These are phyloP conservation scores for Phaffia australis DNA, from an alignment of 768 basidiomycete species.

Conservation along the genomic window DNA sequence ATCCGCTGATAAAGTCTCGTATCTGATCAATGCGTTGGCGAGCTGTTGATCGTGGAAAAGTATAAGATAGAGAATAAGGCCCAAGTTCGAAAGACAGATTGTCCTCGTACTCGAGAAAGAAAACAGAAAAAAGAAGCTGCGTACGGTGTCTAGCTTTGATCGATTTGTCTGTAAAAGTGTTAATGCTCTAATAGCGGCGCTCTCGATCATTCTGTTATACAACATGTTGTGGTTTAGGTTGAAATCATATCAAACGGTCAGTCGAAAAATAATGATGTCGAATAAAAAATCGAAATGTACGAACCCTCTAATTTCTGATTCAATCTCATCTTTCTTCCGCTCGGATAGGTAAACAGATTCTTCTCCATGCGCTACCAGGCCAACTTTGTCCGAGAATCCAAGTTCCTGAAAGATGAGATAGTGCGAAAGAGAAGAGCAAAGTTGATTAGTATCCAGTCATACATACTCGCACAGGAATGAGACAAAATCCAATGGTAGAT, in stretches of 20 bases:
- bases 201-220: slow-evolving; percentile 14
- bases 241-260: too few species aligned
- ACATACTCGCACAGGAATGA: too few species aligned
- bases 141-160: slow-evolving; percentile 10
- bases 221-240: too few species aligned
- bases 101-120: not conserved
- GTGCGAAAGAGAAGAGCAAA: too few species aligned
- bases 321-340: slow-evolving; percentile 23
- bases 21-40: slow-evolving; percentile 15
- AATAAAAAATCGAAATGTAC: not conserved
- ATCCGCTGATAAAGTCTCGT: slow-evolving; percentile 19
- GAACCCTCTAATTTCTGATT: slow-evolving; percentile 15
- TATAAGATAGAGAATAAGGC: too few species aligned
- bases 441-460: not conserved
- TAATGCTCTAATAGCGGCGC: slow-evolving; percentile 1
- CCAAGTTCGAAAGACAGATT: not conserved
- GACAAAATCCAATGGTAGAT: not conserved
- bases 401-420: slow-evolving; percentile 5
- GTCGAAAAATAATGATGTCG: too few species aligned
- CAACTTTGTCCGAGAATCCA: slow-evolving; percentile 20
- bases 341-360: slow-evolving; percentile 17
- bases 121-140: not conserved
- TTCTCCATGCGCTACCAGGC: slow-evolving; percentile 22
- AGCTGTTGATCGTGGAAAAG: slow-evolving; percentile 5
- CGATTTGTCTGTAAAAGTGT: slow-evolving; percentile 5